Evolutionary conservation across 768 basidiomycete genomes (phyloP), one percentile per base, ranked within the genome.

Genomic region (Paxillus rubicundulus): DNA sequence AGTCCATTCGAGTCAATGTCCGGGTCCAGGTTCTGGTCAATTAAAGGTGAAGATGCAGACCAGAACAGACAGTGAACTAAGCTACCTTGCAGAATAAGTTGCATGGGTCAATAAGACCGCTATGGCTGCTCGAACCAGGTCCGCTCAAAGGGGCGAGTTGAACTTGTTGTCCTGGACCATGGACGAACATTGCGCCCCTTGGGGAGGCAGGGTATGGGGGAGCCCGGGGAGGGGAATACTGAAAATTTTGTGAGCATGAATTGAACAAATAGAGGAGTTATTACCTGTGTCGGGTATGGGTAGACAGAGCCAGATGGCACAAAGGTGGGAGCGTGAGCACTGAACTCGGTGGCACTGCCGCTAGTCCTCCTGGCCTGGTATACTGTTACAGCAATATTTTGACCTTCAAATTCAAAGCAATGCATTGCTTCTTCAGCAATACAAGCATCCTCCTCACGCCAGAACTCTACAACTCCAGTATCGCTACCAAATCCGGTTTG

Each of bases 121-220:
- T 91, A 63, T 92, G 88, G 62, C 89, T 92, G 49, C 60, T 81
- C 33, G 88, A 85, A n/a, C 89, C 89, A 36, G 87, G 89, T 4
- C 90, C 90, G 17, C 59, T 55, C 43, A 80, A 47, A 13, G 91
- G 92, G 1, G 91, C 90, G 8, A 86, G 77, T 67, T 94, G 90
- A 32, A 93, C 89, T 67, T 92, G 91, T 65, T 94, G 92, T 3
- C 92, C 92, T 10, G 92, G 92, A 9, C 92, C 91, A 67, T 92
- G 90, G 8, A 90, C 76, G 62, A 92, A 92, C 17, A 78, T 59
- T 28, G 81, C 55, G 13, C 58, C 60, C 28, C 70, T 69, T 37
- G 71, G 72, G 4, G 69, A 55, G 43, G 56, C 71, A 41, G 70
- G 76, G 58, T 75, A 82, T 13, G 80, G 81, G 61, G 72, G 75